Conservation (phyloP, 2,329 filamentous ascomycete species). For the Dactylellina drechsleri region DNA sequence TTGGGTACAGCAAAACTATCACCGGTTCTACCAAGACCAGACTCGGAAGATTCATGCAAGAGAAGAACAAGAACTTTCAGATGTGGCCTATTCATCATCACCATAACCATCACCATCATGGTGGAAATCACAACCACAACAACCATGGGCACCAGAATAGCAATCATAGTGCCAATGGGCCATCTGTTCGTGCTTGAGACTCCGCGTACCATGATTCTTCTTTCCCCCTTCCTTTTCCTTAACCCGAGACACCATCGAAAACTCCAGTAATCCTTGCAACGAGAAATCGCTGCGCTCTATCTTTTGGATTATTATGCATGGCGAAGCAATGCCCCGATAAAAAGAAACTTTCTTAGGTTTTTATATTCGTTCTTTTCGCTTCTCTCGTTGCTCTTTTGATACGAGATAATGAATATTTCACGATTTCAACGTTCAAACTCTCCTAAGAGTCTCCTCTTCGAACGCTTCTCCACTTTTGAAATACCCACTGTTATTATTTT, state of each 20-base stretch:
- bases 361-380: constrained; percentile 38
- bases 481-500: constrained; percentile 50
- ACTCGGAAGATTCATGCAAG: constrained; percentile 52
- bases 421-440: constrained; percentile 31
- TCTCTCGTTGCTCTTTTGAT: constrained; percentile 36
- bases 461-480: constrained; percentile 41
- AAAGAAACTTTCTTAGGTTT: constrained; percentile 42
- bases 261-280: constrained; percentile 9
- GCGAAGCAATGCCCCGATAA: constrained; percentile 34
- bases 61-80: constrained; percentile 54
- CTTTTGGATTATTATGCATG: constrained; percentile 39
- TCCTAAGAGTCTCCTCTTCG: constrained; percentile 29
- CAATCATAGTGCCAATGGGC: constrained; percentile 41
- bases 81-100: constrained; percentile 46
- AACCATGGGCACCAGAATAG: constrained; percentile 64
- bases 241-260: constrained; percentile 11
- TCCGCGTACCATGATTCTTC: background rate
- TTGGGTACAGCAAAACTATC: constrained; percentile 45
- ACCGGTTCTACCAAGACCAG: constrained; percentile 54
- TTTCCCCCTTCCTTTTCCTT: constrained; percentile 10
- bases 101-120: constrained; percentile 61
- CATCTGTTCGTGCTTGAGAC: constrained; percentile 36
- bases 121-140: constrained; percentile 64
- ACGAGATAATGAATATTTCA: constrained; percentile 54
- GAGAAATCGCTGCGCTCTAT: constrained; percentile 30